Conservation (phyloP, 1,284 basidiomycete species). For the Anthracocystis panici-leucophaei region DNA sequence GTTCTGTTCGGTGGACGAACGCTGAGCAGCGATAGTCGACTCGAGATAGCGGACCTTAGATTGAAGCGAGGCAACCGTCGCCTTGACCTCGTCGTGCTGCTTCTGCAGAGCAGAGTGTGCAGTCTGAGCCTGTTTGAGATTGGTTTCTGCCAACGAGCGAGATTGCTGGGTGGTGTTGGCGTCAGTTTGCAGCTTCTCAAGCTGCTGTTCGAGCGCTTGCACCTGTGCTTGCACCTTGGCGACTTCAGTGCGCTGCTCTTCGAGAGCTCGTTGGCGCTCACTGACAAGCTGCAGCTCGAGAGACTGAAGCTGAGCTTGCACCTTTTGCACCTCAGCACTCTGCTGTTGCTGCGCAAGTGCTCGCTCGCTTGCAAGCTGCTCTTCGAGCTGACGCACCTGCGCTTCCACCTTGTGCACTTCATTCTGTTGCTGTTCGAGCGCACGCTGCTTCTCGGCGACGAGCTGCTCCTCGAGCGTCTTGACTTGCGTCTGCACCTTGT, state of each 20-base stretch:
- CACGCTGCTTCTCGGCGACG: constrained; percentile 14
- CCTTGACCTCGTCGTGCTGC: constrained; percentile 49
- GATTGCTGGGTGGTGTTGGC: constrained; percentile 15
- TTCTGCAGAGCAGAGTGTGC: constrained; percentile 37
- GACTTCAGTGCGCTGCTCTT: constrained; percentile 14
- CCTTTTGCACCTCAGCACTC: constrained; percentile 14
- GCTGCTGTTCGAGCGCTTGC: constrained; percentile 21
- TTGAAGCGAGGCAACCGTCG: constrained; percentile 34
- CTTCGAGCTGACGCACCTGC: constrained; percentile 22
- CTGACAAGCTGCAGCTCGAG: constrained; percentile 19
- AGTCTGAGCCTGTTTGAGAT: constrained; percentile 25
- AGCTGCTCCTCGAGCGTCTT: constrained; percentile 27
- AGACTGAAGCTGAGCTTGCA: constrained; percentile 11
- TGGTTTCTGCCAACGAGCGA: constrained; percentile 23
- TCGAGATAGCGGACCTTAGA: constrained; percentile 54
- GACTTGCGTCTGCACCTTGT: constrained; percentile 16
- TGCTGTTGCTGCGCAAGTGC: constrained; percentile 19
- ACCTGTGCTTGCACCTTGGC: constrained; percentile 21
- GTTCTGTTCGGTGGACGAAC: constrained; percentile 50
- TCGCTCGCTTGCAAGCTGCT: constrained; percentile 27
- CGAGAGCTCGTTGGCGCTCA: constrained; percentile 19
- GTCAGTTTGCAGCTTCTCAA: constrained; percentile 10
- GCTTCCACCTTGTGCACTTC: constrained; percentile 23
- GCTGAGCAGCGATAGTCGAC: constrained; percentile 44
- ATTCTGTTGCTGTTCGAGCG: constrained; percentile 19